A percentile compares a stretch with the other conserved stretches of the same genome.
phyloP scores from a whole-genome alignment of 805 yeast genomes.

The Saccharomycopsis vini region DNA sequence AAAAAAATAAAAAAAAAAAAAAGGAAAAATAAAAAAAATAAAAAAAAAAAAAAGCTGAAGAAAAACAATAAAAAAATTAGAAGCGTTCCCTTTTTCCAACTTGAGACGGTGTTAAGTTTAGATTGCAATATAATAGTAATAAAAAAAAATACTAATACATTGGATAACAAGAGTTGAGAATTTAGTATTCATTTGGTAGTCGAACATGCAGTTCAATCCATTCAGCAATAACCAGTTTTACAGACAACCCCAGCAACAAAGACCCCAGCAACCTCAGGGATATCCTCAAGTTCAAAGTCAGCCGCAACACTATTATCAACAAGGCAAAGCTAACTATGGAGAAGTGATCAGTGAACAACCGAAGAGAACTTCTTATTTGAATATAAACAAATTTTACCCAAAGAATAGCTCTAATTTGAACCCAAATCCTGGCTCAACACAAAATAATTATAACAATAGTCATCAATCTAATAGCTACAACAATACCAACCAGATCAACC shows the following conservation, averaged over 20 bases:
- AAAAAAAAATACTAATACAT: no score
- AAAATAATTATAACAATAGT: no score
- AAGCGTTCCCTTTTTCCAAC: no score
- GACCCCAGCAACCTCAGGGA: conserved; percentile 15
- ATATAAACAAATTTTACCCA: conserved; percentile 16
- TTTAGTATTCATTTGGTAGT: no score
- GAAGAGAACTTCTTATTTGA: conserved; percentile 19
- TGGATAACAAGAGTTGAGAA: no score
- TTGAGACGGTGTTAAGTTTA: no score
- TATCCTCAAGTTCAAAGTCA: conserved; percentile 22
- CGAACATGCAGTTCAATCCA: conserved; percentile 11
- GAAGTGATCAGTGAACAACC: conserved; percentile 20
- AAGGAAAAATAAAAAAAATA: no score
- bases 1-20: no score
- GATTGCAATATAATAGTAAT: no score
- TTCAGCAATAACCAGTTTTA: conserved; percentile 7
- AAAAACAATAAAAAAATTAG: no score
- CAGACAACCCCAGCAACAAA: conserved; percentile 21
- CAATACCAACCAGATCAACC: conserved; percentile 6
- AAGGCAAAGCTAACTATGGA: conserved; percentile 10
- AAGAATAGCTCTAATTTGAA: conserved; percentile 19
- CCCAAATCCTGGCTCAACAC: conserved; percentile 11
- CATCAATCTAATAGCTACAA: background rate
- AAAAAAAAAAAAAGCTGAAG: no score
- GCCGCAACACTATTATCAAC: conserved; percentile 6